phyloP scores from a whole-genome alignment of 208 protist genomes.

The Trypanosoma congolense region DNA sequence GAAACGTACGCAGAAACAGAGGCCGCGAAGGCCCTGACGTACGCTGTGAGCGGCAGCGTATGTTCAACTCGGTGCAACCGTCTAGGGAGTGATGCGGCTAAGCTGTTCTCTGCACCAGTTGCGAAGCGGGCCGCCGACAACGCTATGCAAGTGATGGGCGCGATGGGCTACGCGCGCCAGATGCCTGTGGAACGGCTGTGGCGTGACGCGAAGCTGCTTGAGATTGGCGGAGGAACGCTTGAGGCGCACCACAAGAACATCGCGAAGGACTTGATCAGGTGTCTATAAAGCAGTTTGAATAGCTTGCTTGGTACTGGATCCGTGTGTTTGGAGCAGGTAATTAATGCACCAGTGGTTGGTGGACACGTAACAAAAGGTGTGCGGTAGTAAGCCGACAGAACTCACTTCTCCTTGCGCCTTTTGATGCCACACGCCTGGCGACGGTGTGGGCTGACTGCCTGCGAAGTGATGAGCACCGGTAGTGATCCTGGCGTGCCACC shows the following conservation, averaged over 20 bases:
- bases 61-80: constrained; percentile 58
- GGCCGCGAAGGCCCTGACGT: constrained; percentile 87
- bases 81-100: constrained; percentile 89
- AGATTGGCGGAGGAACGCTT: constrained; percentile 83
- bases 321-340: too few species aligned
- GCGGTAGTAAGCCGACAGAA: too few species aligned
- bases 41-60: constrained; percentile 74
- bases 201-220: constrained; percentile 95
- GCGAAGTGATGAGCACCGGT: too few species aligned
- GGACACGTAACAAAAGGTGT: too few species aligned
- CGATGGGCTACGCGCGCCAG: constrained; percentile 94
- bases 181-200: constrained; percentile 94
- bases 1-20: constrained; percentile 91
- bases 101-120: constrained; percentile 91
- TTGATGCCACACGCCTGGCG: too few species aligned
- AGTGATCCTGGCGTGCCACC: too few species aligned
- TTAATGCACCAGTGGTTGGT: too few species aligned
- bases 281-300: too few species aligned
- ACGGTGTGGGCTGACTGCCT: too few species aligned
- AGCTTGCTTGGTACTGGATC: too few species aligned
- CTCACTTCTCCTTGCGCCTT: too few species aligned
- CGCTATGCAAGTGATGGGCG: constrained; percentile 93
- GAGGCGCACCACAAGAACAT: constrained; percentile 87
- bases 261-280: constrained; percentile 54
- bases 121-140: constrained; percentile 92